phyloP scores from a whole-genome alignment of 2,329 filamentous ascomycete species.

The Alternaria hordeiaustralica region DNA sequence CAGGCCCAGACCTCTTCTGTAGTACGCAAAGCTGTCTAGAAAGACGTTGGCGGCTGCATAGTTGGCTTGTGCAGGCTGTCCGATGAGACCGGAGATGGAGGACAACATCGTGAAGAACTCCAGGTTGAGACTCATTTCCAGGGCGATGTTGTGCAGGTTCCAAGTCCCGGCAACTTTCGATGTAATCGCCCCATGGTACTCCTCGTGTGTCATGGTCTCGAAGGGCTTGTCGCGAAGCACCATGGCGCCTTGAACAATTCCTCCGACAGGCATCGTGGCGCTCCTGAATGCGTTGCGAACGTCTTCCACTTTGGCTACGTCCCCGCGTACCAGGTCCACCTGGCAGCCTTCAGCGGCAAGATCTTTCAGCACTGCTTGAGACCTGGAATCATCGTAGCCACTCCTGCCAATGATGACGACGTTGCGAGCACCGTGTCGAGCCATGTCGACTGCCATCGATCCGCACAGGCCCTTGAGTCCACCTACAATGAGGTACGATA shows the following conservation, averaged over 20 bases:
- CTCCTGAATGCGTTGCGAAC: constrained; percentile 2
- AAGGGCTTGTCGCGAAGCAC: constrained; percentile 12
- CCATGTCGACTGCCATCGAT: constrained; percentile 23
- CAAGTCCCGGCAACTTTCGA: constrained; percentile 31
- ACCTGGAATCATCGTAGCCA: background rate
- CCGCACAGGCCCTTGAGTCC: constrained; percentile 29
- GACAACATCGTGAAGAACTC: constrained; percentile 52
- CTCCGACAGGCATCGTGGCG: constrained; percentile 6
- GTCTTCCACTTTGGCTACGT: constrained; percentile 4
- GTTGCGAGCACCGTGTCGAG: constrained; percentile 20
- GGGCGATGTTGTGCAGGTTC: constrained; percentile 28
- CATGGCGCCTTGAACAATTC: constrained; percentile 12
- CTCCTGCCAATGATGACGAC: constrained; percentile 23
- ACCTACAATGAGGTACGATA: constrained; percentile 29
- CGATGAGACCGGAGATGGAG: constrained; percentile 30
- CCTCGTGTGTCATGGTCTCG: constrained; percentile 12
- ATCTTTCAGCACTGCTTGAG: constrained; percentile 9
- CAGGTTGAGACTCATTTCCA: constrained; percentile 17
- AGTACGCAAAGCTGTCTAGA: constrained; percentile 36
- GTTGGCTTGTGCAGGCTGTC: constrained; percentile 29
- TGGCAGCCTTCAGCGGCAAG: constrained; percentile 12
- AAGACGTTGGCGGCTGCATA: constrained; percentile 40
- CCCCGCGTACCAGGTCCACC: constrained; percentile 9
- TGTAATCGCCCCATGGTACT: constrained; percentile 13
- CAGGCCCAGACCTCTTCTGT: constrained; percentile 25